phyloP scores from a whole-genome alignment of 495 filamentous ascomycete species.

The Hyaloscypha bicolor region DNA sequence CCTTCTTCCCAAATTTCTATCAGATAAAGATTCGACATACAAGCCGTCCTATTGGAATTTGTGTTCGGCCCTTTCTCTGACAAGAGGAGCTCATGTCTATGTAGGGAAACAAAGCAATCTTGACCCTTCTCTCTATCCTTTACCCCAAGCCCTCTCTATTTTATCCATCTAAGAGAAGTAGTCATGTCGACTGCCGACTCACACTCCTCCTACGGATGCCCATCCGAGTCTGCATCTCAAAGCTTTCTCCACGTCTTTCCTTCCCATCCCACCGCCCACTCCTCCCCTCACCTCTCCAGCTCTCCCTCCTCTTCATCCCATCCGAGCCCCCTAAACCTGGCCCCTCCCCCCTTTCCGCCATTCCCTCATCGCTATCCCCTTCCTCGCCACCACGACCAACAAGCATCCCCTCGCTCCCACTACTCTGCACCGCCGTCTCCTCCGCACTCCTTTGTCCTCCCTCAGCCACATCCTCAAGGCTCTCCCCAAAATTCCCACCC shows the following conservation, averaged over 20 bases:
- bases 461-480: slow-evolving; percentile 10
- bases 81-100: no score
- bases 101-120: no score
- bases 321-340: background rate
- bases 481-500: slow-evolving; percentile 66
- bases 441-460: slow-evolving; percentile 10
- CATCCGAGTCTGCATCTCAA: slow-evolving; percentile 23
- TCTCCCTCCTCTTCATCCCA: slow-evolving; percentile 26
- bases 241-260: background rate
- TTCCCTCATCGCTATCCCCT: slow-evolving; percentile 36
- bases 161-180: background rate
- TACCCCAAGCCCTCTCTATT: background rate
- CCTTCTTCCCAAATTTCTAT: no score
- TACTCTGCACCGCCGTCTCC: slow-evolving; percentile 16
- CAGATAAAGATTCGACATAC: no score
- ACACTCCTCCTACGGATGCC: slow-evolving; percentile 30
- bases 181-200: slow-evolving; percentile 27
- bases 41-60: no score
- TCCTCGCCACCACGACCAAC: slow-evolving; percentile 7
- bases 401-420: slow-evolving; percentile 20
- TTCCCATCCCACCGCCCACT: slow-evolving; percentile 14
- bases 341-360: slow-evolving; percentile 38
- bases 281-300: slow-evolving; percentile 21
- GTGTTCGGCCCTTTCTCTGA: no score
- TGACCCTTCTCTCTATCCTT: no score